Percentiles rank a stretch among this genome's conserved stretches.
phyloP scores from a whole-genome alignment of 2,329 filamentous ascomycete species.

The Pyrenophora graminea region DNA sequence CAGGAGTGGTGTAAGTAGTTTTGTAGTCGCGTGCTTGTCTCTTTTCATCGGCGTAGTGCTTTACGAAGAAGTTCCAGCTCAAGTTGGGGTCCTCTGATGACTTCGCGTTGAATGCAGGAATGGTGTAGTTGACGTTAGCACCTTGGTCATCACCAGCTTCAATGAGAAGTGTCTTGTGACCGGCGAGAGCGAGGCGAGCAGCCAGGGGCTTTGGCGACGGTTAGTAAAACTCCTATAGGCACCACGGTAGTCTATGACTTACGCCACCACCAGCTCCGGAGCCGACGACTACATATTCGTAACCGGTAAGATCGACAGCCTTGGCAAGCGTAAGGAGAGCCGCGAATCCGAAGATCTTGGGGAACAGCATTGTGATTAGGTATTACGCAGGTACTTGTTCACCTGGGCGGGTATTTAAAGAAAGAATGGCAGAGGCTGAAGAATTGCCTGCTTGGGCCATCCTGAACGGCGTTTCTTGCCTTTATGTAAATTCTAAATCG shows the following conservation, averaged over 20 bases:
- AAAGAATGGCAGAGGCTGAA: constrained; percentile 22
- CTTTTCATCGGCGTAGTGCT: constrained; percentile 61
- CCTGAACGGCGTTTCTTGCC: background rate
- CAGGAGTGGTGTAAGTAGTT: constrained; percentile 57
- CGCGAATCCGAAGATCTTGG: constrained; percentile 24
- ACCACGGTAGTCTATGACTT: background rate
- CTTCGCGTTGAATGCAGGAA: constrained; percentile 59
- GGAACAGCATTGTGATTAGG: constrained; percentile 29
- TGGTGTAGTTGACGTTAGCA: constrained; percentile 55
- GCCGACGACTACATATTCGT: constrained; percentile 67
- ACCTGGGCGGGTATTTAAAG: constrained; percentile 3
- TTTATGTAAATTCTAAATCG: constrained; percentile 10
- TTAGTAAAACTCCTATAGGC: background rate
- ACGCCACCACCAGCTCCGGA: constrained; percentile 48
- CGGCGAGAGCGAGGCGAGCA: constrained; percentile 62
- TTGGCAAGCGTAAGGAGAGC: constrained; percentile 27
- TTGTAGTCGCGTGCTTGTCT: constrained; percentile 62
- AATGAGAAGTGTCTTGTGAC: constrained; percentile 64
- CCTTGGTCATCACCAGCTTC: constrained; percentile 65
- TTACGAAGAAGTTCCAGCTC: constrained; percentile 68
- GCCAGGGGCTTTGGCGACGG: constrained; percentile 36
- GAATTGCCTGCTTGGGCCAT: constrained; percentile 15
- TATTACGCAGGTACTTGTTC: constrained; percentile 5
- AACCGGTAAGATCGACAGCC: constrained; percentile 46
- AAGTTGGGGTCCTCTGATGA: constrained; percentile 61